Percentiles rank a stretch among this genome's conserved stretches.
These are phyloP conservation scores for Paracoccidioides lutzii DNA, from an alignment of 2,329 filamentous ascomycete genomes.

Conservation along the genomic window DNA sequence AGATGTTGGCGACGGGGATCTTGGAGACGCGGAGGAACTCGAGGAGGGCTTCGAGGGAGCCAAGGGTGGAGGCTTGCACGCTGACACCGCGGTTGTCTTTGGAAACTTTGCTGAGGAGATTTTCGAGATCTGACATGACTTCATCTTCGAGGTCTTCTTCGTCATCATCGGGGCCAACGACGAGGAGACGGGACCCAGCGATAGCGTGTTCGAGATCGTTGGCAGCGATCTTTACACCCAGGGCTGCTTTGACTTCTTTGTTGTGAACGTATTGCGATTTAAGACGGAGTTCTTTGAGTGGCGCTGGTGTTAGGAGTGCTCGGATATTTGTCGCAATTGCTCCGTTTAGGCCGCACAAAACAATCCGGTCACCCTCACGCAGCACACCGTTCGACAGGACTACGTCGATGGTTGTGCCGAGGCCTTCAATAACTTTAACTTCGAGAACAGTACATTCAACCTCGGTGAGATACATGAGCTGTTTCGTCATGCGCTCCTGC, in stretches of 20 bases:
- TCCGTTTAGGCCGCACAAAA: slow-evolving; percentile 92
- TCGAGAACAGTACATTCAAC: slow-evolving; percentile 96
- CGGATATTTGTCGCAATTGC: slow-evolving; percentile 91
- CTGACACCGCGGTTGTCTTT: slow-evolving; percentile 89
- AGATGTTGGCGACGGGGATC: slow-evolving; percentile 94
- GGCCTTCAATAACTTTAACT: slow-evolving; percentile 97
- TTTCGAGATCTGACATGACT: slow-evolving; percentile 87
- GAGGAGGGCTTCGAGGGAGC: slow-evolving; percentile 86
- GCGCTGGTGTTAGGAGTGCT: slow-evolving; percentile 82
- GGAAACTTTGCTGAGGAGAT: slow-evolving; percentile 79
- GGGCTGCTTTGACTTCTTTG: slow-evolving; percentile 94
- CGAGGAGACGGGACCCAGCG: slow-evolving; percentile 84
- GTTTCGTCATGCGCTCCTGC: slow-evolving; percentile 93
- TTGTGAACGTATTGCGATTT: slow-evolving; percentile 97
- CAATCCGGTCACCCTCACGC: slow-evolving; percentile 84
- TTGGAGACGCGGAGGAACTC: slow-evolving; percentile 94
- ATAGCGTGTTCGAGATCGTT: slow-evolving; percentile 93
- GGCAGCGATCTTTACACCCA: slow-evolving; percentile 97
- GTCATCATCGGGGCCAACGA: slow-evolving; percentile 88
- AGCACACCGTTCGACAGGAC: slow-evolving; percentile 92
- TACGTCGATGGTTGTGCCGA: slow-evolving; percentile 97
- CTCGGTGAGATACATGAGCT: slow-evolving; percentile 96
- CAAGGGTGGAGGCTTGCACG: slow-evolving; percentile 92
- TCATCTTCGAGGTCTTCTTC: slow-evolving; percentile 95
- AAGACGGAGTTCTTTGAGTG: slow-evolving; percentile 83